Evolutionary conservation across 1,284 basidiomycete species (phyloP), one percentile per base, ranked within the genome.

Genomic region (Psilocybe mexicana): DNA sequence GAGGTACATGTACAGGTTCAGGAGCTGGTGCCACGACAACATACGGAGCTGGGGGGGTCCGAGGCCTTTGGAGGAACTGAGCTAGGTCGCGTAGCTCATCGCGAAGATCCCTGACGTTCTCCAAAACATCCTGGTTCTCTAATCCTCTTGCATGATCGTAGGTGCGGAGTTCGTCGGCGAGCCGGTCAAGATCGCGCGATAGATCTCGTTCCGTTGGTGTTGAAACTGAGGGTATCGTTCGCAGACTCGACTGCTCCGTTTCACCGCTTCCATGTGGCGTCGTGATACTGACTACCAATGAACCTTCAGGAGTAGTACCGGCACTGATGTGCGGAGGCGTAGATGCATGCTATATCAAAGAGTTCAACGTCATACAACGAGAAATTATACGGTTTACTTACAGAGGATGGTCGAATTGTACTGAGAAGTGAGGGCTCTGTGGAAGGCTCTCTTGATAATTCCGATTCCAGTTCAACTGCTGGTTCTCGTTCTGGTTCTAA

Each of bases 151-250:
- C 72, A 38, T 79, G 76, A 64, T 90, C 83, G 36, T 87, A 74
- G 7, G 82, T 79, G 30, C 85, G 79, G n/a, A 93, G 70, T 58
- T 87, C 83, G 8, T 87, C 81, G 25, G 86, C 77, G 10, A 93
- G 70, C 6, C 81, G 76, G 62, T 87, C 84, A 25, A 93, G 78
- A 63, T 92, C 89, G n/a, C 82, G 77, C 3, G 79, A 81, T 50
- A 88, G 57, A 78, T 82, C 69, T 70, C 79, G 65, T 70, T 74
- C 68, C 10, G 71, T 70, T 24, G 75, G 61, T 68, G 67, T 63
- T 57, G 76, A 74, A 43, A 68, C 63, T 0, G 73, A 69, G 6
- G 75, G 72, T 23, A 82, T 70, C 0, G 87, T 88, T 46, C 79
- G 74, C n/a, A 87, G 64, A 47, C 72, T 76, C 1, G 82, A 80